Evolutionary conservation across 371 early-diverging fungal species (phyloP), one percentile per base, ranked within the genome.

Genomic region (Saksenaea oblongispora): DNA sequence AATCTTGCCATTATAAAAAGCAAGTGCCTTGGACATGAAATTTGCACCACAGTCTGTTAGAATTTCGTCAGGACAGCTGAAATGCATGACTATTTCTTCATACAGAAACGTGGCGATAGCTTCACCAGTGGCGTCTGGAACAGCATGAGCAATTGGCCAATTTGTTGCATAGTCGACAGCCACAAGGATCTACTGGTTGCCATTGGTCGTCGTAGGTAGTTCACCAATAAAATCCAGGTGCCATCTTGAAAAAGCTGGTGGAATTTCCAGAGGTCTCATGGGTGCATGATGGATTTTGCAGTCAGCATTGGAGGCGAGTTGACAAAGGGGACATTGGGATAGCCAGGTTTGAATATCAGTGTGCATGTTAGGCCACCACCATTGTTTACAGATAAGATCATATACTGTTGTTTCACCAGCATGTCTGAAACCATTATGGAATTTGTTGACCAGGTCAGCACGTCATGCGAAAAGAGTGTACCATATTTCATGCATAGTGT

Each of bases 131-230:
- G 76, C 75, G 4, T 58, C 68, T 39, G 73, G 74, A 11, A 78
- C 58, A 0, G 80, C 74, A 8, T 62, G 47, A 0, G 74, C 74
- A 22, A 72, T 58, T 0, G 68, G 60, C 81, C 81, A 81, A 47
- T 67, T 76, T 0, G 76, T 79, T 0, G 71, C 56, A 56, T 74
- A 62, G 61, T 81, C 84, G 0, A 81, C 75, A 5, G 76, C 79
- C 14, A 68, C 59, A 14, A 72, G 34, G 0, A 67, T 34, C 72
- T 62, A 71, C 1, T 36, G 34, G 34, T 72, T 68, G 8, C 64
- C 58, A 17, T 34, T 10, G 0, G 4, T 24, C 8, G 59, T 58
- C n/a, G 34, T 42, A n/a, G 66, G 66, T 13, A 71, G 34, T 44
- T 71, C 71, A 1, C 67, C 67, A 31, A 71, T 56, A 47, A 69